Base-by-base conservation (phyloP, 2,329 filamentous ascomycete species). In the Pseudogymnoascus verrucosus region DNA sequence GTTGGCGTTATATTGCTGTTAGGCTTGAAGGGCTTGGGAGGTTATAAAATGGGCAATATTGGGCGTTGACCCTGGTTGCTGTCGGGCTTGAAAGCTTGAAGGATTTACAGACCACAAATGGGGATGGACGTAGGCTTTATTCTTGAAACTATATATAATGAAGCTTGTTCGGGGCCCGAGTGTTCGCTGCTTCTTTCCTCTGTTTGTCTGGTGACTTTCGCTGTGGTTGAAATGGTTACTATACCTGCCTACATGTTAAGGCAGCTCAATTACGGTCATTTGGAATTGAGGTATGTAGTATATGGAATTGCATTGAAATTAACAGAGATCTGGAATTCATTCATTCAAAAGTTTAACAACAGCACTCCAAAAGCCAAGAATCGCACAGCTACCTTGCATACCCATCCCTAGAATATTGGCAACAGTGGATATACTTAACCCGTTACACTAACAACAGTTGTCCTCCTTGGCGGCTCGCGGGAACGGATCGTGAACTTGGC, bases 41-140 rank as follows among this genome's bases (percentile, higher is more conserved):
- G 14, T n/a, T 39, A 36, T n/a, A 31, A 39, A n/a, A 39, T 39
- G 14, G 14, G 37, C 37, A 39, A 39, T 16, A 23, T 23, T 2
- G 21, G 21, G 21, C 21, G 21, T 23, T 23, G 21, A 23, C 21
- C 2, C 21, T 23, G 21, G 21, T 23, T 23, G 21, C 21, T 23
- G 21, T 23, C 21, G 21, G 21, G 21, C 21, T 23, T 23, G 3
- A 23, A 23, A 3, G 21, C 21, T 23, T 4, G 21, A 4, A 23
- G 21, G 21, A 23, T 23, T 23, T 85, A 89, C 0, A 90, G 7
- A 21, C 11, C 8, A 31, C 39, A 21, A 5, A 42, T 42, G 16
- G 16, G 16, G 1, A 19, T 5, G 5, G 21, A 42, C 7, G 10
- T 61, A 51, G 59, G 36, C 36, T n/a, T 39, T 47, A 12, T 23